Evolutionary conservation across 139 green algal genomes (phyloP).

Genomic region (Chlorella sp.): DNA sequence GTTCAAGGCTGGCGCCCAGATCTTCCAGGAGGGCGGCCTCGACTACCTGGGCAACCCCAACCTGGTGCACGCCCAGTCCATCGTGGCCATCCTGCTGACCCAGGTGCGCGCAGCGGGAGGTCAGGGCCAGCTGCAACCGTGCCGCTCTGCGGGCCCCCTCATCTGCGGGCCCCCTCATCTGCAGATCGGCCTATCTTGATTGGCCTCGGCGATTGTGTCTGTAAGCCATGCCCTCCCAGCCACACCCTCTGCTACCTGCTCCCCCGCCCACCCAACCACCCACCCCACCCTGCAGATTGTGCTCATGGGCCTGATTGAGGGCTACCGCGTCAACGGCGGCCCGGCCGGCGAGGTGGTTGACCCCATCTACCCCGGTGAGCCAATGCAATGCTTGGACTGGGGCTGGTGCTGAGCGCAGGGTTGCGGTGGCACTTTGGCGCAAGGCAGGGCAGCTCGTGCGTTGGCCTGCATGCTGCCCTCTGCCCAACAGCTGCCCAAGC

Average conservation of each 20-base stretch:
- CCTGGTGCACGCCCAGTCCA: slow-evolving; percentile 87
- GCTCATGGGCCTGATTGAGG: slow-evolving; percentile 91
- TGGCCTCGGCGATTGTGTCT: background rate
- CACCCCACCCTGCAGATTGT: slow-evolving; percentile 58
- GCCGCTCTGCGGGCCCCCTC: background rate
- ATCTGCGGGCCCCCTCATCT: background rate
- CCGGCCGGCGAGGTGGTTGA: slow-evolving; percentile 87
- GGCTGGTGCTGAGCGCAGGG: too few species aligned
- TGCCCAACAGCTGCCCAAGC: too few species aligned
- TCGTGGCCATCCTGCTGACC: slow-evolving; percentile 69
- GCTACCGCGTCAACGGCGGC: slow-evolving; percentile 93
- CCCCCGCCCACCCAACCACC: background rate
- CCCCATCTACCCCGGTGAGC: slow-evolving; percentile 90
- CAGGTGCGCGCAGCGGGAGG: slow-evolving; percentile 52
- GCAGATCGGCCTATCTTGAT: too few species aligned
- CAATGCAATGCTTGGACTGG: too few species aligned
- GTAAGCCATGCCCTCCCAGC: background rate
- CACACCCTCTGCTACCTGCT: background rate
- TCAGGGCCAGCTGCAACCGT: background rate
- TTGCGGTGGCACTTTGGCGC: too few species aligned
- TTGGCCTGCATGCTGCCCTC: too few species aligned
- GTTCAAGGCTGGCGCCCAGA: slow-evolving; percentile 92
- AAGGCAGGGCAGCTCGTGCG: too few species aligned
- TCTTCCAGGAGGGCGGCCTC: slow-evolving; percentile 81
- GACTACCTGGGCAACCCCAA: slow-evolving; percentile 85